phyloP scores from a whole-genome alignment of 2,329 filamentous ascomycete genomes.

The Fusarium illudens region DNA sequence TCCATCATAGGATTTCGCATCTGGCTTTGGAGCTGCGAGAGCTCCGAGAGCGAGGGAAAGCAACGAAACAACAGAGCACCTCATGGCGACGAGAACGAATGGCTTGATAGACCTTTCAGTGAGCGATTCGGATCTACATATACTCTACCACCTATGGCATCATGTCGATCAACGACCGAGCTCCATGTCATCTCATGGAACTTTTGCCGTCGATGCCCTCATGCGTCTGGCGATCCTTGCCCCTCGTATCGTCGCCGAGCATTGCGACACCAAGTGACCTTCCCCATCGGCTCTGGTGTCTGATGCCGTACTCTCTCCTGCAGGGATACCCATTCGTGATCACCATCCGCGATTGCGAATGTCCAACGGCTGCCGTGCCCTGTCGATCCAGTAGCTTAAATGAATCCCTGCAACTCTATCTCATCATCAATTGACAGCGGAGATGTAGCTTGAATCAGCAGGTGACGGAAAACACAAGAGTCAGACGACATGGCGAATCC shows the following conservation, averaged over 20 bases:
- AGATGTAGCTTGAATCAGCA: neutral
- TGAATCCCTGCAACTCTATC: conserved; percentile 28
- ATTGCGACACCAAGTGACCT: conserved; percentile 11
- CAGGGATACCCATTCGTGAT: conserved; percentile 17
- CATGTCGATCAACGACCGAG: neutral
- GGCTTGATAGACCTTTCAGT: neutral
- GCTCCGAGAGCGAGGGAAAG: conserved; percentile 28
- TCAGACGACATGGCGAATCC: conserved; percentile 19
- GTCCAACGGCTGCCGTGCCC: neutral
- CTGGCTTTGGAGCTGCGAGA: conserved; percentile 25
- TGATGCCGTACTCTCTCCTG: neutral
- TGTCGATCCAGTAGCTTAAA: conserved; percentile 32
- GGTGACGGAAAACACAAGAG: neutral
- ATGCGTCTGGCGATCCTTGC: conserved; percentile 14
- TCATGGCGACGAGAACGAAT: conserved; percentile 20
- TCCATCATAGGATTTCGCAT: conserved; percentile 43
- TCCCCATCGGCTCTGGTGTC: conserved; percentile 22
- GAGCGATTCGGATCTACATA: conserved; percentile 12
- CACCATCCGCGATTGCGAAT: conserved; percentile 8
- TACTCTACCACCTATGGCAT: neutral
- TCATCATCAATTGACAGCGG: conserved; percentile 44
- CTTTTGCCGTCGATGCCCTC: conserved; percentile 13
- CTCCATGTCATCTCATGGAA: neutral
- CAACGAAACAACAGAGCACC: conserved; percentile 27
- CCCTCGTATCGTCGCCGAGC: conserved; percentile 1